These are phyloP conservation scores for Liquidambar formosana DNA, from an alignment of 164 flowering plant genomes.

Conservation along the genomic window DNA sequence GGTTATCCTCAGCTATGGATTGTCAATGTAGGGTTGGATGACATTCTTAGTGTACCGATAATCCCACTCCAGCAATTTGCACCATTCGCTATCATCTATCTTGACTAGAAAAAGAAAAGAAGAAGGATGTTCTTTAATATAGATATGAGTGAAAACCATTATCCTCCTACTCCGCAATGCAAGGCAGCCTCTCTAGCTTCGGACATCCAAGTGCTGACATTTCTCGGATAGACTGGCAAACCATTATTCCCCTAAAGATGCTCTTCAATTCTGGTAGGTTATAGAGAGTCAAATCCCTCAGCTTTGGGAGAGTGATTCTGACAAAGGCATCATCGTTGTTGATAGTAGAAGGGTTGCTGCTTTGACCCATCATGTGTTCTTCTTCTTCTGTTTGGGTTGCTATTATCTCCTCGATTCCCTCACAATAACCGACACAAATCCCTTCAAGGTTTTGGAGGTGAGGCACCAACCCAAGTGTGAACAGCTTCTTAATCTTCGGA, in stretches of 20 bases:
- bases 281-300: background rate
- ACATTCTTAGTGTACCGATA: background rate
- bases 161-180: too few species aligned
- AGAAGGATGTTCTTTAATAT: background rate
- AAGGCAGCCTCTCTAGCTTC: constrained; percentile 14
- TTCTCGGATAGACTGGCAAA: constrained; percentile 2
- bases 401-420: constrained; percentile 13
- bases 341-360: too few species aligned
- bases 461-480: too few species aligned
- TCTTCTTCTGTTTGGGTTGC: constrained; percentile 7
- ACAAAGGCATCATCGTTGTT: background rate
- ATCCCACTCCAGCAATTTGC: constrained; percentile 5
- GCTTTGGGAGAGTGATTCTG: constrained; percentile 12
- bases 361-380: too few species aligned
- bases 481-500: too few species aligned
- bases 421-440: too few species aligned
- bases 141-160: background rate
- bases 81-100: background rate
- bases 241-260: constrained; percentile 7
- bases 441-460: too few species aligned
- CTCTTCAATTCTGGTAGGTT: constrained; percentile 11
- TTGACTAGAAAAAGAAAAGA: constrained; percentile 4
- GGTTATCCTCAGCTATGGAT: too few species aligned
- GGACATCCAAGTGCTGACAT: too few species aligned
- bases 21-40: too few species aligned